Conservation (phyloP, 306 rosid species). For the Castanea mollissima region DNA sequence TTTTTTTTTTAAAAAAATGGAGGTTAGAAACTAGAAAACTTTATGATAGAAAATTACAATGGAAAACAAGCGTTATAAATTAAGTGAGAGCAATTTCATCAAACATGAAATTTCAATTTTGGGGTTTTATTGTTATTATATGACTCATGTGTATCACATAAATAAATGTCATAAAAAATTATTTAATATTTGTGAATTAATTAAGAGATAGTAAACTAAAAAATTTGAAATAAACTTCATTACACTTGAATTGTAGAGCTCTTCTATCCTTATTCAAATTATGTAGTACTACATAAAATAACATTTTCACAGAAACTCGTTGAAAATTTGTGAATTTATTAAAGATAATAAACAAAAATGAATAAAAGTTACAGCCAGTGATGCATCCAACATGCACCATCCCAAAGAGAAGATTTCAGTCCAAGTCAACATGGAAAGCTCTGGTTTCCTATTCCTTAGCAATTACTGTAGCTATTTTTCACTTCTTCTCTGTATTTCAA, state of each 20-base stretch:
- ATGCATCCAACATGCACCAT: neutral
- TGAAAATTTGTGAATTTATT: neutral
- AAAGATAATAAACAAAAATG: neutral
- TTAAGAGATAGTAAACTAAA: neutral
- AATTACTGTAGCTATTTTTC: neutral
- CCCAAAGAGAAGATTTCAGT: neutral
- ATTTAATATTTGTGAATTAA: neutral
- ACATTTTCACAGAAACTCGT: too few species aligned
- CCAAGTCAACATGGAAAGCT: neutral
- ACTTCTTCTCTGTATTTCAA: neutral
- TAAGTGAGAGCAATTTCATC: neutral
- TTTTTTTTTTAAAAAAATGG: neutral
- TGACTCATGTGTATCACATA: constrained; percentile 5
- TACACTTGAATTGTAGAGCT: neutral
- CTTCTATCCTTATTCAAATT: neutral
- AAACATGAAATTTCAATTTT: constrained; percentile 1
- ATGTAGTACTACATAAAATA: neutral
- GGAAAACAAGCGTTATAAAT: neutral
- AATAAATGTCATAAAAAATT: neutral
- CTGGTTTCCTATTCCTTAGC: neutral
- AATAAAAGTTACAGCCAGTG: neutral
- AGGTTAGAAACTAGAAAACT: constrained; percentile 22
- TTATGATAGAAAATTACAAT: neutral
- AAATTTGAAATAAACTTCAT: neutral
- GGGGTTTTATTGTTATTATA: constrained; percentile 7